phyloP scores from a whole-genome alignment of 768 basidiomycete species.

The Mycena rosella region DNA sequence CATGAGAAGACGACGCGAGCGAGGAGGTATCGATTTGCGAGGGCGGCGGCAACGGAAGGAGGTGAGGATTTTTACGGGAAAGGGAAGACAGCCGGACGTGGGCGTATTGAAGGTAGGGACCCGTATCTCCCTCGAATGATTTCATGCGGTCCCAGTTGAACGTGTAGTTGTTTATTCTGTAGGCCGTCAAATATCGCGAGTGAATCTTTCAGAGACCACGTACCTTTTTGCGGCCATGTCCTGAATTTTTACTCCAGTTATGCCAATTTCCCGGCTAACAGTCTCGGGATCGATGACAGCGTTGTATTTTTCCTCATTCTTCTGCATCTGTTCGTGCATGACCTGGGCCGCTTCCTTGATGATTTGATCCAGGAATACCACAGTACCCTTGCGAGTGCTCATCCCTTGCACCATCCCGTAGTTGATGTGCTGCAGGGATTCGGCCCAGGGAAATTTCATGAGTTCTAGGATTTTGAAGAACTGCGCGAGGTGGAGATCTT shows the following conservation, averaged over 20 bases:
- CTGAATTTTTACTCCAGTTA: constrained; percentile 97
- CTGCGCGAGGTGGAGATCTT: constrained; percentile 89
- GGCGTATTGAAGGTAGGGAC: constrained; percentile 96
- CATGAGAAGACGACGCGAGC: constrained; percentile 77
- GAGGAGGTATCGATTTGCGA: constrained; percentile 75
- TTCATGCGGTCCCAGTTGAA: constrained; percentile 97
- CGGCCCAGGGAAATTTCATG: constrained; percentile 92
- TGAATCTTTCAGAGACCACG: constrained; percentile 36
- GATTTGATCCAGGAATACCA: constrained; percentile 95
- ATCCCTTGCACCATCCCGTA: constrained; percentile 95
- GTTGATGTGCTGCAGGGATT: constrained; percentile 87
- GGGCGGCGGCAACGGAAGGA: constrained; percentile 80
- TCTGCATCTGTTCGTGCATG: constrained; percentile 98
- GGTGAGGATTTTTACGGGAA: constrained; percentile 90
- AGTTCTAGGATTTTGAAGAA: constrained; percentile 94
- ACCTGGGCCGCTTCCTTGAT: constrained; percentile 87
- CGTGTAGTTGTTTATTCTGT: constrained; percentile 93
- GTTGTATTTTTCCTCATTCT: constrained; percentile 93
- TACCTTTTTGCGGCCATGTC: constrained; percentile 96
- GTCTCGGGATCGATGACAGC: constrained; percentile 89
- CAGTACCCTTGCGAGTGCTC: constrained; percentile 94
- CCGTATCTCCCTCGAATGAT: constrained; percentile 96
- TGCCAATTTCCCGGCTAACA: constrained; percentile 87
- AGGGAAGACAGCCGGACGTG: constrained; percentile 94
- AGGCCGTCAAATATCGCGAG: constrained; percentile 7